Evolutionary conservation across 2,329 filamentous ascomycete species (phyloP).

Genomic region (Penicillium sp.): DNA sequence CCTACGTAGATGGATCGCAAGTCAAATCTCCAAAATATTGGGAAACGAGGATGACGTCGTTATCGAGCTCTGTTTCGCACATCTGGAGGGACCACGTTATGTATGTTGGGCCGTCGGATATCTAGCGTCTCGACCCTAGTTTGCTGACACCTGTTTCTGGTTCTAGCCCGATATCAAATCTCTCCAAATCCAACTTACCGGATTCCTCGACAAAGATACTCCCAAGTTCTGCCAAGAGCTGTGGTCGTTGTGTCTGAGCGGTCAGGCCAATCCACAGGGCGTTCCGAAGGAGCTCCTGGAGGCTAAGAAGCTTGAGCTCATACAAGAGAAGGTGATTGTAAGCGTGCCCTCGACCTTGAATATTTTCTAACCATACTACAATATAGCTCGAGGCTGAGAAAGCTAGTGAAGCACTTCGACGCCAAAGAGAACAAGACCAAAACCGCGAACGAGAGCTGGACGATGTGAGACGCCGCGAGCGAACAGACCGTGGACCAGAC

Average conservation of each 20-base stretch:
- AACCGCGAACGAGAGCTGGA: slow-evolving; percentile 70
- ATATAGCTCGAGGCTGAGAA: slow-evolving; percentile 75
- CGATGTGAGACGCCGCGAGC: slow-evolving; percentile 60
- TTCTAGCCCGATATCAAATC: slow-evolving; percentile 88
- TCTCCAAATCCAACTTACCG: slow-evolving; percentile 89
- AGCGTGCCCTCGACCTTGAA: too few relatives aligned
- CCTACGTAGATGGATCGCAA: slow-evolving; percentile 78
- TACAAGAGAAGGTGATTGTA: slow-evolving; percentile 78
- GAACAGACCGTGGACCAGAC: slow-evolving; percentile 29
- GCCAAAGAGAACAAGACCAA: slow-evolving; percentile 68
- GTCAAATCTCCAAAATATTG: slow-evolving; percentile 80
- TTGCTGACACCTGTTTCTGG: slow-evolving; percentile 26
- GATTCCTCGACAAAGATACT: slow-evolving; percentile 92
- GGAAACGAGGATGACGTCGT: slow-evolving; percentile 95
- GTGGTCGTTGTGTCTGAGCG: slow-evolving; percentile 88
- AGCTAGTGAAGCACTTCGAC: slow-evolving; percentile 71
- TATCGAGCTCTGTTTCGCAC: slow-evolving; percentile 74
- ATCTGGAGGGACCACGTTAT: slow-evolving; percentile 70
- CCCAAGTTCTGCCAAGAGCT: slow-evolving; percentile 87
- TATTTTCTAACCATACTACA: slow-evolving; percentile 13
- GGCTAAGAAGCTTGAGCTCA: slow-evolving; percentile 91
- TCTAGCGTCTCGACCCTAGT: not conserved
- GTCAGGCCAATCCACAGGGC: slow-evolving; percentile 81
- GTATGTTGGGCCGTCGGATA: slow-evolving; percentile 54
- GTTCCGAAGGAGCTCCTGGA: slow-evolving; percentile 93